Percentiles rank a stretch among this genome's conserved stretches.
Conservation (phyloP, 2,329 filamentous ascomycete genomes). For the Rhexocercosporidium sp. region DNA sequence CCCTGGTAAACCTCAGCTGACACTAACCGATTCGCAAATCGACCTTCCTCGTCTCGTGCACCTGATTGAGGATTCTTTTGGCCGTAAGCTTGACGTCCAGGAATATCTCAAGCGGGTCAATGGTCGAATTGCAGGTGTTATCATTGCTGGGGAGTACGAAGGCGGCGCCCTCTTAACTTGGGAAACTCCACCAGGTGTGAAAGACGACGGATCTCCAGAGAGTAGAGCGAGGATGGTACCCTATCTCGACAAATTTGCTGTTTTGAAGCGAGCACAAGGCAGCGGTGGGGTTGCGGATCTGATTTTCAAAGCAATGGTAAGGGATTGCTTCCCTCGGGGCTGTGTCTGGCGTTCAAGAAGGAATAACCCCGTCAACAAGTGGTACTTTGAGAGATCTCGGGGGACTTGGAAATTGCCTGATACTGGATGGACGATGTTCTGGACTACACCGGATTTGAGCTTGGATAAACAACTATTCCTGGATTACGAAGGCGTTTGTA, state of each 20-base stretch:
- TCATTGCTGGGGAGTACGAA: constrained; percentile 96
- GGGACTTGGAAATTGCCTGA: constrained; percentile 82
- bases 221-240: constrained; percentile 73
- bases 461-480: constrained; percentile 59
- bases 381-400: constrained; percentile 92
- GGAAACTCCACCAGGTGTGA: constrained; percentile 73
- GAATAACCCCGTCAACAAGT: constrained; percentile 96
- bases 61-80: constrained; percentile 93
- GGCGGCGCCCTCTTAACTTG: constrained; percentile 94
- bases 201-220: constrained; percentile 57
- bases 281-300: constrained; percentile 93
- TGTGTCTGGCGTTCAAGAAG: constrained; percentile 89
- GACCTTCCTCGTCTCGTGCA: constrained; percentile 82
- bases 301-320: constrained; percentile 94
- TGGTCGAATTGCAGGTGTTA: constrained; percentile 83
- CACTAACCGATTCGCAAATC: constrained; percentile 79
- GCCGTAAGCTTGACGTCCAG: constrained; percentile 79
- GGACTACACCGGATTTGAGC: constrained; percentile 77
- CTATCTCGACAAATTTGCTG: constrained; percentile 97
- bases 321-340: constrained; percentile 83
- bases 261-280: constrained; percentile 85
- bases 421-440: constrained; percentile 98
- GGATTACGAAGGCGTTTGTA: constrained; percentile 80
- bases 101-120: constrained; percentile 85
- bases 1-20: constrained; percentile 64